Base-by-base conservation (phyloP, 2,329 filamentous ascomycete species). In the Epichloe sylvatica region DNA sequence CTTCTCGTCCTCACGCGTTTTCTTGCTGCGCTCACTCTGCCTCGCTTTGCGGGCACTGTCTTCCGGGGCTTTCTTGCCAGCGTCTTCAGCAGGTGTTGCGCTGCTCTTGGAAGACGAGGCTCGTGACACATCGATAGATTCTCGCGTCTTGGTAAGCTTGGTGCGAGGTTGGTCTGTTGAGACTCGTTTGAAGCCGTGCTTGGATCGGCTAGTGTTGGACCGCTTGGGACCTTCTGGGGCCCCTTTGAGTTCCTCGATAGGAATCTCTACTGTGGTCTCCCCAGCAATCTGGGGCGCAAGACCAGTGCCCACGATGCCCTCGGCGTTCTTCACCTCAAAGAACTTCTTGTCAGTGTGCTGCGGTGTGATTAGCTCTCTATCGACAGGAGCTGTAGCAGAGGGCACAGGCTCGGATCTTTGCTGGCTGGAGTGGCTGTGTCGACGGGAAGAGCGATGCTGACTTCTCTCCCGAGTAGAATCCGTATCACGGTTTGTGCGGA, bases 351-450 rank as follows among this genome's bases (percentile, higher is more conserved):
- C 62, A 1, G 59, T 59, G 25, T 57, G 39, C 23, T 44, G 51
- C 4, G 36, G 21, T 19, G 46, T 34, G 9, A 52, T 36, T 17
- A 57, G 56, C 11, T 60, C 59, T 39, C 54, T 55, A 9, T 59
- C 58, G 2, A 37, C 48, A 2, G 64, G 53, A 3, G 60, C 53
- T 12, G 56, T 51, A 5, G 65, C 64, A 30, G 60, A 63, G 34
- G 58, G n/a, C 6, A 44, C 38, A 23, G 56, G 58, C 19, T 64
- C 64, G 17, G 61, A 55, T 30, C 60, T 59, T 23, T 55, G 52
- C 36, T 67, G 63, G 37, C 61, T 61, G 5, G 70, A 65, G 25
- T 68, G 62, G 54, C 68, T 72, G 45, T 68, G 64, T 6, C 69
- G 67, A 25, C 66, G 69, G 39, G 69, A 71, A 39, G 65, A 65